phyloP scores from a whole-genome alignment of 2,329 filamentous ascomycete genomes.

The Curvularia lunata region DNA sequence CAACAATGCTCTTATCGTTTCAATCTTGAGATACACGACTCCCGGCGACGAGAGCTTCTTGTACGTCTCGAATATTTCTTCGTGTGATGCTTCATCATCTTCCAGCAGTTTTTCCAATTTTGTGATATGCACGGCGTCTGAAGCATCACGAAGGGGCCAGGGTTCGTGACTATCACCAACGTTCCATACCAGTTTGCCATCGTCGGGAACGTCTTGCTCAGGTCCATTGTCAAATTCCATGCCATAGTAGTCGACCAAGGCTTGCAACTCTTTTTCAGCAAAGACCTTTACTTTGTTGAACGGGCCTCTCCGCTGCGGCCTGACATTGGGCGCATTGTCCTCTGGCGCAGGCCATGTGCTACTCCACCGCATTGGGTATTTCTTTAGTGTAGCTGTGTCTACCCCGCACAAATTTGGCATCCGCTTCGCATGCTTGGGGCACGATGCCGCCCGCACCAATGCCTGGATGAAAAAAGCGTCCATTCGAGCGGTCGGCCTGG shows the following conservation, averaged over 20 bases:
- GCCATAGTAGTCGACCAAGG: constrained; percentile 58
- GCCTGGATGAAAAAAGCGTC: constrained; percentile 62
- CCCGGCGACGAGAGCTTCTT: constrained; percentile 60
- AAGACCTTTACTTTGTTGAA: constrained; percentile 39
- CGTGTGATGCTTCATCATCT: constrained; percentile 53
- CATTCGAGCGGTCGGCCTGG: constrained; percentile 38
- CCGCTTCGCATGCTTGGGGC: constrained; percentile 56
- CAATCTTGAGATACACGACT: constrained; percentile 57
- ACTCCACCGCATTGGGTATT: constrained; percentile 29
- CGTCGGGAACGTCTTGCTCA: constrained; percentile 43
- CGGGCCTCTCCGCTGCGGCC: constrained; percentile 22
- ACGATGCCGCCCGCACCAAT: constrained; percentile 60
- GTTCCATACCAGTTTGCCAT: constrained; percentile 39
- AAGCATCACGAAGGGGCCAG: constrained; percentile 40
- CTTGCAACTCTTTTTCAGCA: constrained; percentile 53
- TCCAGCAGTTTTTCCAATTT: constrained; percentile 50
- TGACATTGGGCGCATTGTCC: constrained; percentile 16
- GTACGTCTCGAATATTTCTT: constrained; percentile 61
- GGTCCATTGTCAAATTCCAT: constrained; percentile 30
- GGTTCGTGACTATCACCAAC: constrained; percentile 42
- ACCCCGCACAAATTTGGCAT: constrained; percentile 25
- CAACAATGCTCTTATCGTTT: constrained; percentile 68
- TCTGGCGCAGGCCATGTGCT: constrained; percentile 14
- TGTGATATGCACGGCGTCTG: constrained; percentile 46
- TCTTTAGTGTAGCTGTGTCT: constrained; percentile 7